These are phyloP conservation scores for Phenoliferia sp. DNA, from an alignment of 1,284 basidiomycete genomes.

Conservation along the genomic window DNA sequence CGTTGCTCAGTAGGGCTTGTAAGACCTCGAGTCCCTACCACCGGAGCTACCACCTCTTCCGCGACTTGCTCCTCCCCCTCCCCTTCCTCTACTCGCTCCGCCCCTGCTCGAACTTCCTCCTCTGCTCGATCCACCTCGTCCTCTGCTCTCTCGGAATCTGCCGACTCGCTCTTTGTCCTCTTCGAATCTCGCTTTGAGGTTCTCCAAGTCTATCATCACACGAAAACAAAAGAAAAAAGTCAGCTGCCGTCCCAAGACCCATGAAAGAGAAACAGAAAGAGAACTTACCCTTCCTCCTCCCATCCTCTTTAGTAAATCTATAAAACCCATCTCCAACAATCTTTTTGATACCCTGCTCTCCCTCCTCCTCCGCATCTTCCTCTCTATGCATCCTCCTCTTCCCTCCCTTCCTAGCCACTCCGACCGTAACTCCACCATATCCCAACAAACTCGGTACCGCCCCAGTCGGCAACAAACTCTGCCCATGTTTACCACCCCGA, in stretches of 20 bases:
- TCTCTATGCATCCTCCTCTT: neutral
- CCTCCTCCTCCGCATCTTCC: neutral
- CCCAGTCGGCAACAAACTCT: slow-evolving; percentile 19
- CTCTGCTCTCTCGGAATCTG: slow-evolving; percentile 7
- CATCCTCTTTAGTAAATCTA: slow-evolving; percentile 22
- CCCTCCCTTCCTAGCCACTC: slow-evolving; percentile 23
- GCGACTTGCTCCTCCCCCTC: neutral
- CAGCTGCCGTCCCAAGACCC: neutral
- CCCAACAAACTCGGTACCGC: slow-evolving; percentile 16
- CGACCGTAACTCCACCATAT: slow-evolving; percentile 26
- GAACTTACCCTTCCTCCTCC: slow-evolving; percentile 19
- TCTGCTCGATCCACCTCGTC: neutral
- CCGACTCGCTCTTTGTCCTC: slow-evolving; percentile 27
- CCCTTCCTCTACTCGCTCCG: neutral
- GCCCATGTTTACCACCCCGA: slow-evolving; percentile 29
- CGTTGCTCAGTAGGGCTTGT: neutral
- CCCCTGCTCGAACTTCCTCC: neutral
- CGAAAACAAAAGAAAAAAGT: neutral
- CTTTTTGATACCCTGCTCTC: slow-evolving; percentile 21
- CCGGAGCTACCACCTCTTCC: neutral
- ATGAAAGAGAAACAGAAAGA: neutral
- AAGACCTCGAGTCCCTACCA: neutral
- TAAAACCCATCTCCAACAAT: slow-evolving; percentile 35
- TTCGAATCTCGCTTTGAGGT: slow-evolving; percentile 25
- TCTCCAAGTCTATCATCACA: slow-evolving; percentile 25